phyloP scores from a whole-genome alignment of 177 flowering plant species.

The Tripterygium wilfordii region DNA sequence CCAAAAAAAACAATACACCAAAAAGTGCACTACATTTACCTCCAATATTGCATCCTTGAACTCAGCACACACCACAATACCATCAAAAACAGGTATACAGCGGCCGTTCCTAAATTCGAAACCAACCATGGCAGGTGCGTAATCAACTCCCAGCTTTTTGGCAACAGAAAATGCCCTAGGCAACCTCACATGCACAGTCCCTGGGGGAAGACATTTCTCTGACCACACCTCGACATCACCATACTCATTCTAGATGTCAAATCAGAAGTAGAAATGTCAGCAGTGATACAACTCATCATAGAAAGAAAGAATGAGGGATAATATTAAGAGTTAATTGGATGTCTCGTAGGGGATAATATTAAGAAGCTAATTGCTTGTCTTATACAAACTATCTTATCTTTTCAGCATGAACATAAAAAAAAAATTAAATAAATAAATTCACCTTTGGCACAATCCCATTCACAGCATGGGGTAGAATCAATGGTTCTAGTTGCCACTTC shows the following conservation, averaged over 20 bases:
- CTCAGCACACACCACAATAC: constrained; percentile 87
- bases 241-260: constrained; percentile 65
- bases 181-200: constrained; percentile 81
- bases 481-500: constrained; percentile 85
- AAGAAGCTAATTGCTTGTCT: too few species aligned
- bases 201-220: constrained; percentile 94
- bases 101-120: constrained; percentile 90
- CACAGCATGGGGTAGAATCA: constrained; percentile 71
- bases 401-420: too few species aligned
- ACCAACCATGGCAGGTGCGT: constrained; percentile 98
- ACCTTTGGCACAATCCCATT: constrained; percentile 95
- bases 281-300: not conserved
- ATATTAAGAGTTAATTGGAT: too few species aligned
- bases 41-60: constrained; percentile 76
- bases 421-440: not conserved
- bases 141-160: constrained; percentile 78
- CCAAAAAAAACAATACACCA: not conserved
- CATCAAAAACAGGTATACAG: constrained; percentile 68
- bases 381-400: too few species aligned
- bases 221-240: constrained; percentile 99
- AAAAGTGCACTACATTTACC: constrained; percentile 35
- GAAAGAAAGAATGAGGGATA: too few species aligned
- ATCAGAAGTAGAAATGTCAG: not conserved
- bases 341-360: too few species aligned
- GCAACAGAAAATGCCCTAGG: constrained; percentile 69